phyloP scores from a whole-genome alignment of 2,329 filamentous ascomycete genomes.

The Colletotrichum spinosum region DNA sequence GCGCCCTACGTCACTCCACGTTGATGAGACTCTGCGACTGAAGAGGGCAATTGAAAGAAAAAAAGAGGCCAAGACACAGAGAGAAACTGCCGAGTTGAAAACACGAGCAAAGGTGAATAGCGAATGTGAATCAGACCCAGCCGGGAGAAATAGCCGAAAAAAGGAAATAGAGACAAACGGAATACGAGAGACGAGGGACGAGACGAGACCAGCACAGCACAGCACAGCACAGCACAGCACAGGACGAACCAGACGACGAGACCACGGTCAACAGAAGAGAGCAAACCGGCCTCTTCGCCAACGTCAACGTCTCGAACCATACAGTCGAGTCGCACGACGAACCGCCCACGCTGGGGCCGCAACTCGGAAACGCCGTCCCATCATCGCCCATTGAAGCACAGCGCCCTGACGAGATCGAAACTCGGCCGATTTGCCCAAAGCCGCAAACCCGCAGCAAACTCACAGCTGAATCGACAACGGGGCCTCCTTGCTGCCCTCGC shows the following conservation, averaged over 20 bases:
- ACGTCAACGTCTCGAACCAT: neutral
- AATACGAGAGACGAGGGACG: conserved; percentile 4
- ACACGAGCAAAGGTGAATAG: neutral
- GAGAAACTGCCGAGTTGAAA: neutral
- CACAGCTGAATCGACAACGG: neutral
- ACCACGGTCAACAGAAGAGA: too few species aligned
- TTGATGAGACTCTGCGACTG: conserved; percentile 10
- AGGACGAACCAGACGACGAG: neutral
- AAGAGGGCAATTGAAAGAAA: conserved; percentile 3
- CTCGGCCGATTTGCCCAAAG: neutral
- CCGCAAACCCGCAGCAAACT: conserved; percentile 22
- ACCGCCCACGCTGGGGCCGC: conserved; percentile 27
- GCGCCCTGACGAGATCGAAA: neutral
- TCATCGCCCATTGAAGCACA: neutral
- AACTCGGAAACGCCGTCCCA: conserved; percentile 33
- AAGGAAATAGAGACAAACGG: neutral
- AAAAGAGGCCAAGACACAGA: neutral
- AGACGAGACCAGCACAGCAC: conserved; percentile 13
- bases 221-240: neutral
- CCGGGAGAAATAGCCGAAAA: neutral
- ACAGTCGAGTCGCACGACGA: neutral
- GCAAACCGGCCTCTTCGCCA: neutral
- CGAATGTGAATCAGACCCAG: neutral
- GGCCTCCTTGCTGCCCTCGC: neutral
- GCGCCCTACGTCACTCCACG: conserved; percentile 30